Evolutionary conservation across 306 rosid species (phyloP), one percentile per base, ranked within the genome.

Genomic region (Vigna hirtella): DNA sequence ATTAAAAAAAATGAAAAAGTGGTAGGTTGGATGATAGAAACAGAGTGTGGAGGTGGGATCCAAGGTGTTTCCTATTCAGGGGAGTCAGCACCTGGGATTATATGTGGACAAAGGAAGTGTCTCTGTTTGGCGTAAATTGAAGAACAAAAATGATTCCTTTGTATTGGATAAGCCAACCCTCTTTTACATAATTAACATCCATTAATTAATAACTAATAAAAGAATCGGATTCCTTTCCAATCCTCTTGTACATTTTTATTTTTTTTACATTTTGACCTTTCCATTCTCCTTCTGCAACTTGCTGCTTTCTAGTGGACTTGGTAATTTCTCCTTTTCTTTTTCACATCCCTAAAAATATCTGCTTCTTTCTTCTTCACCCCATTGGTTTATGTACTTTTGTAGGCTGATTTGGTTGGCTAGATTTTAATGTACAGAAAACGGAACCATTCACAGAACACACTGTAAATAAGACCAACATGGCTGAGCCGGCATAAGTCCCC

Each of bases 401-500:
- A 12, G 9, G 50, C 7, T 57, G 67, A 32, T 50, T 16, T 51
- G 42, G 14, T 70, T 79, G 72, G 63, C 43, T 72, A 1, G 47
- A 55, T 56, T 66, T 81, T 20, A 62, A 32, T 34, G 86, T 68
- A 28, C 81, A 55, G 74, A 86, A 17, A 50, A 72, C 77, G 6
- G 90, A 84, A 81, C 82, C 85, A 59, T 83, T 75, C 9, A 81
- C 67, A 13, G 87, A 85, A 15, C 83, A 78, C 28, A 66, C 15
- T 3, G 94, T 55, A 17, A 88, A 45, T 6, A 93, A 71, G 32
- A 87, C 66, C 59, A 93, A 74, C 15, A 85, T 55, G 50, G 86
- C 92, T 9, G 98, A 85, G 13, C 84, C 89, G 45, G 74, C 70
- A 30, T 70, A 93, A 2, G 85, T 79, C 30, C 94, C 96, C 16